phyloP scores from a whole-genome alignment of 192 early-diverging fungal species.

The Chytriomyces confervae region DNA sequence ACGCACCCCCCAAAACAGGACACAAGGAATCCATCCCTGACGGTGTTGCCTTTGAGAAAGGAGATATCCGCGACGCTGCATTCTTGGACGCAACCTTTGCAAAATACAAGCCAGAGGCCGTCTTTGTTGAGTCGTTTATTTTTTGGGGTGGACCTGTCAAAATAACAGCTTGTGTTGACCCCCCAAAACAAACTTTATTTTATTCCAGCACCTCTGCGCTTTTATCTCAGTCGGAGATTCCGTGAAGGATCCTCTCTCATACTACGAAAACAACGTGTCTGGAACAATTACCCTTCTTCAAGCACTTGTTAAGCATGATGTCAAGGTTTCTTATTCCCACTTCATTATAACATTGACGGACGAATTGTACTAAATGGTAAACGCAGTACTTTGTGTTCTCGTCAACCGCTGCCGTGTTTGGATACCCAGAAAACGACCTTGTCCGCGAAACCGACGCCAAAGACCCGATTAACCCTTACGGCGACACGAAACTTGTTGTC shows the following conservation, averaged over 20 bases:
- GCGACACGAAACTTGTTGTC: conserved; percentile 93
- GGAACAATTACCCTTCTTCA: conserved; percentile 86
- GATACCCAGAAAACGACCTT: conserved; percentile 72
- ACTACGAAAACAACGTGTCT: conserved; percentile 93
- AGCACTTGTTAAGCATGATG: conserved; percentile 79
- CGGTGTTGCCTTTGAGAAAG: conserved; percentile 70
- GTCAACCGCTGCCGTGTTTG: conserved; percentile 92
- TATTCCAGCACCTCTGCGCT: conserved; percentile 81
- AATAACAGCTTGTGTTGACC: conserved; percentile 3
- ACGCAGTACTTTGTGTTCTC: conserved; percentile 86
- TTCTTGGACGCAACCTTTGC: conserved; percentile 74
- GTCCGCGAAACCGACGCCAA: conserved; percentile 73
- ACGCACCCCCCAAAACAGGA: conserved; percentile 35
- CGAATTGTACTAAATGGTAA: too few species aligned
- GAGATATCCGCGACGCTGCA: conserved; percentile 76
- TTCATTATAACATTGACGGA: not conserved
- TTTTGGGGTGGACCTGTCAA: not conserved
- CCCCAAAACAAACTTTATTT: not conserved
- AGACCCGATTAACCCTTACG: conserved; percentile 89
- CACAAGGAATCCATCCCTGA: conserved; percentile 53
- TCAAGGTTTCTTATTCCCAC: conserved; percentile 55
- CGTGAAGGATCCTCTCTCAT: conserved; percentile 76
- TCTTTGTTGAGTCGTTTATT: conserved; percentile 41
- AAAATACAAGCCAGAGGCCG: conserved; percentile 64
- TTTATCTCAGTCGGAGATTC: conserved; percentile 89